Evolutionary conservation across 129 eudicot genomes (phyloP).

Genomic region (Lonicera japonica): DNA sequence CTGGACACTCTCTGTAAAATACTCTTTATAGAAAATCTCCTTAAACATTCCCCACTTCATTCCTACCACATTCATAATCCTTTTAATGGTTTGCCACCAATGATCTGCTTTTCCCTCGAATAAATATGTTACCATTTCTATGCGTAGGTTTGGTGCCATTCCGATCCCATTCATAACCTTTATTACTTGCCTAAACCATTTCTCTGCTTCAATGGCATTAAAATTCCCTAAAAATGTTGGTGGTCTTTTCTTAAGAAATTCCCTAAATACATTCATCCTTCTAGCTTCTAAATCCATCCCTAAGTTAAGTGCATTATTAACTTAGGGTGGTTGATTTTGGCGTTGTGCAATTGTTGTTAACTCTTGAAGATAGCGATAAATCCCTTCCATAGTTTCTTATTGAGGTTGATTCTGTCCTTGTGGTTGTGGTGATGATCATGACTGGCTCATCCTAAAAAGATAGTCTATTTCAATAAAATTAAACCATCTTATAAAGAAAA

Average conservation of each 20-base stretch:
- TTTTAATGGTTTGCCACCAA: background rate
- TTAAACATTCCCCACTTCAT: background rate
- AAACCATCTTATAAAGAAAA: too few species aligned
- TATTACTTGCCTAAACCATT: background rate
- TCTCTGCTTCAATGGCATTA: background rate
- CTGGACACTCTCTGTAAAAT: background rate
- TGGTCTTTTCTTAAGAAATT: background rate
- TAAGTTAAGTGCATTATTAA: too few species aligned
- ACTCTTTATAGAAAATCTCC: background rate
- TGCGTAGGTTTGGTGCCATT: background rate
- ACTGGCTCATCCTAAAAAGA: too few species aligned
- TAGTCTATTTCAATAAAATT: too few species aligned
- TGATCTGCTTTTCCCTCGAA: background rate
- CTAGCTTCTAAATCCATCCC: background rate
- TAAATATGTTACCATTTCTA: background rate
- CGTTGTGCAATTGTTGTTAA: too few species aligned
- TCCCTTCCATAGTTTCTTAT: too few species aligned
- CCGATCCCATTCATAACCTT: background rate
- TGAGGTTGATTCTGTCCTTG: too few species aligned
- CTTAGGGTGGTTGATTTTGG: too few species aligned
- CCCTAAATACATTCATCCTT: background rate
- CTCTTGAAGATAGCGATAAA: too few species aligned
- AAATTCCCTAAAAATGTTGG: background rate
- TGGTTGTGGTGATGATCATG: too few species aligned
- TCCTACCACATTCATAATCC: background rate